Evolutionary conservation across 2,329 filamentous ascomycete species (phyloP), one percentile per base, ranked within the genome.

Genomic region (Colletotrichum aenigma): DNA sequence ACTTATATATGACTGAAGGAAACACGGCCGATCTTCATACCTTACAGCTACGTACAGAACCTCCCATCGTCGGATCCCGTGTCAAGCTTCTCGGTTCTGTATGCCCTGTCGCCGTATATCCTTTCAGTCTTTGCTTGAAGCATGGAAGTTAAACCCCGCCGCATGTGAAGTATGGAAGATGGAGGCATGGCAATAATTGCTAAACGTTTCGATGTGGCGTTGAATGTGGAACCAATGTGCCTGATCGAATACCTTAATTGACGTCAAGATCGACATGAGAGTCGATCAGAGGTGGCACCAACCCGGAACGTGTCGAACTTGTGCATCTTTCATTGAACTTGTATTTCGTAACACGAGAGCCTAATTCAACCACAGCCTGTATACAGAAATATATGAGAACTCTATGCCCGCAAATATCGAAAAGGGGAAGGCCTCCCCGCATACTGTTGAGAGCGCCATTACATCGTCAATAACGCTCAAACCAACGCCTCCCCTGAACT

Each of bases 81-180:
- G 6, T 6, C n/a, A 52, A 10, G 43, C 4, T 4, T 52, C 6
- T 52, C 6, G 3, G 4, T 6, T 4, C 1, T 52, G n/a, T 21
- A 4, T 24, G n/a, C 7, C 10, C n/a, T 52, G 10, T 21, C 12
- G n/a, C 43, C 0, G 12, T 21, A 2, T 52, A 13, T 52, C 2
- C n/a, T 1, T 21, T 13, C n/a, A 48, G 21, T 52, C 12, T 52
- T 21, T 13, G 43, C n/a, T 52, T 52, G 43, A 12, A n/a, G n/a
- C 43, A 4, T n/a, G 10, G 0, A 52, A 21, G 3, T 0, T 18
- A 48, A 48, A 48, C 0, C 10, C 43, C 0, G 0, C 2, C 1
- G 10, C 0, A 13, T 21, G 0, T 48, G 43, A 52, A 4, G 0
- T 48, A 13, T 52, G 3, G 43, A 21, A 21, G 10, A 21, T 13